Evolutionary conservation across 106 monocot species (phyloP).

Genomic region (Ottelia alismoides): DNA sequence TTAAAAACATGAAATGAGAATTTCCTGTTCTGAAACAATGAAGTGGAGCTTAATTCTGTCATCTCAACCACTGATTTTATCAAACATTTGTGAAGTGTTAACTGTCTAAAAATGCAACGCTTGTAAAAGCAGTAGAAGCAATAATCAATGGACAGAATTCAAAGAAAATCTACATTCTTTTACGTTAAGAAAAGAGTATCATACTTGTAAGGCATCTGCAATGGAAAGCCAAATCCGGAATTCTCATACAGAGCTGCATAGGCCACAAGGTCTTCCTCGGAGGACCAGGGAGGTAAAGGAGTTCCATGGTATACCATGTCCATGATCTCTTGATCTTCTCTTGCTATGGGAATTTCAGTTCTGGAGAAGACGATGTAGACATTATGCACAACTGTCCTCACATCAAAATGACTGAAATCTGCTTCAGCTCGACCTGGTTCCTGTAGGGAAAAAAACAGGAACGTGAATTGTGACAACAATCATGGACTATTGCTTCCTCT

Average conservation of each 20-base stretch:
- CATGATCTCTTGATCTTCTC: constrained; percentile 27
- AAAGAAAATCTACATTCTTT: not conserved
- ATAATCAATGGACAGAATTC: no score
- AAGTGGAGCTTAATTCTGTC: no score
- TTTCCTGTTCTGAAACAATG: no score
- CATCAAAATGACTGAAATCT: constrained; percentile 23
- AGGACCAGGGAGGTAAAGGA: constrained; percentile 19
- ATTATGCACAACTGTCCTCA: constrained; percentile 17
- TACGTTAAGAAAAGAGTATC: not conserved
- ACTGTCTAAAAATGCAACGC: no score
- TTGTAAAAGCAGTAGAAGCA: no score
- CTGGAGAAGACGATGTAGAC: constrained; percentile 24
- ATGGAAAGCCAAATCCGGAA: constrained; percentile 11
- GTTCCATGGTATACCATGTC: constrained; percentile 14
- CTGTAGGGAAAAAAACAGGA: no score
- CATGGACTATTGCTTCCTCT: no score
- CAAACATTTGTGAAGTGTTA: no score
- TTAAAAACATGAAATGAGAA: no score
- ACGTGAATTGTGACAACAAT: no score
- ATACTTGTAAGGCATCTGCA: constrained; percentile 20
- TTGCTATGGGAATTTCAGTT: constrained; percentile 11
- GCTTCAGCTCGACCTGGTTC: constrained; percentile 23
- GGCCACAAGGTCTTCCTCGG: constrained; percentile 16
- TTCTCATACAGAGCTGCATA: constrained; percentile 22
- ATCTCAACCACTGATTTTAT: no score